Conservation (phyloP, 345 rosid genomes). For the Bretschneidera sinensis region DNA sequence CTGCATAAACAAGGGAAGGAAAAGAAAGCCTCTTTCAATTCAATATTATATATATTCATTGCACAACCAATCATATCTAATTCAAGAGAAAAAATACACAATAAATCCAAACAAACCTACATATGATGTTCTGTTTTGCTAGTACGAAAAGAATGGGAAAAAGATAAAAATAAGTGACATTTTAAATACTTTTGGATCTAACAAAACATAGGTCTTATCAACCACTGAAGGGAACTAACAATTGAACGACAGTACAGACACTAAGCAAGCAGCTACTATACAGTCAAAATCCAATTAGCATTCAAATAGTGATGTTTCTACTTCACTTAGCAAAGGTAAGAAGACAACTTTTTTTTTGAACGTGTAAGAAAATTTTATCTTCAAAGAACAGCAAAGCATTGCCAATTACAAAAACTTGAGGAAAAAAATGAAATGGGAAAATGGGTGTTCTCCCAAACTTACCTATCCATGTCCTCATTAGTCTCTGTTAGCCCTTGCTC, state of each 20-base stretch:
- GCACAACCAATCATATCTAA: background rate
- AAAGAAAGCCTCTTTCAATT: background rate
- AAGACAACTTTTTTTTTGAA: too few species aligned
- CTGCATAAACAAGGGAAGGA: constrained; percentile 33
- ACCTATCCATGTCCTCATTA: constrained; percentile 25
- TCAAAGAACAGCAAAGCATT: background rate
- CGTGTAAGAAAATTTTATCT: too few species aligned
- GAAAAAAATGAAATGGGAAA: background rate
- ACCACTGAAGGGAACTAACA: background rate
- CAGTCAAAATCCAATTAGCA: background rate
- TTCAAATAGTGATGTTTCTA: background rate
- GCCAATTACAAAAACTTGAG: background rate
- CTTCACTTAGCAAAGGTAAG: background rate
- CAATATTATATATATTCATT: too few species aligned
- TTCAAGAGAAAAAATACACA: too few species aligned
- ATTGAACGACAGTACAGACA: background rate
- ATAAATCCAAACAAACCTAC: background rate
- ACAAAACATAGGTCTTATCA: too few species aligned
- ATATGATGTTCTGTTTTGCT: background rate
- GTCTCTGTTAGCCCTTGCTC: constrained; percentile 16
- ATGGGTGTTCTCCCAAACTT: constrained; percentile 1
- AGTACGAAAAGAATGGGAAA: background rate
- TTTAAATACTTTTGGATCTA: background rate
- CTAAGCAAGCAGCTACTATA: background rate
- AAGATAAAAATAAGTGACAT: too few species aligned